Evolutionary conservation across 1,284 basidiomycete genomes (phyloP), one percentile per base, ranked within the genome.

Genomic region (Meira nashicola): DNA sequence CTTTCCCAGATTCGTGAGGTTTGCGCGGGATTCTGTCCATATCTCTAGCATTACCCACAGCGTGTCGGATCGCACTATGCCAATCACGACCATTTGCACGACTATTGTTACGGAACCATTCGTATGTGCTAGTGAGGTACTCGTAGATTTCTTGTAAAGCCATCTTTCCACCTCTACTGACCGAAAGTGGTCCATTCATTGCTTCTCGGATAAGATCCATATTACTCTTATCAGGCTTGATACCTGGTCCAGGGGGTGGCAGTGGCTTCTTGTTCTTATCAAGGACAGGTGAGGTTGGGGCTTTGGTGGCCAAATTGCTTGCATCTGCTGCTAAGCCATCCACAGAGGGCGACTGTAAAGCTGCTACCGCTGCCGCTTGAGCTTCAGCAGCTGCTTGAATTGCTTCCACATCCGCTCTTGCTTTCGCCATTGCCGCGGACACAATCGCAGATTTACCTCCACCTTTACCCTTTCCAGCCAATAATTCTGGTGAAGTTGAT

Each of bases 121-220:
- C 89, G 80, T 87, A 88, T 62, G 86, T 87, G 51, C 87, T 87
- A 73, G 87, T 86, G 63, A 95, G 90, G 90, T 91, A 95, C 56
- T 86, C 85, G 75, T 90, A 91, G 53, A 95, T 91, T 72, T 94
- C 90, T 66, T 92, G 90, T 61, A 95, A 77, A 0, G 92, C 93
- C 28, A 89, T 90, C 77, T 90, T 89, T 43, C 89, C 89, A 48
- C 86, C 86, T 68, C 88, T 70, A 43, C 62, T 60, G 39, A 39
- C 44, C 21, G 65, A 68, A 23, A 63, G 63, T 23, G 70, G 66
- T 33, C 70, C 73, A 19, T 62, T 57, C 33, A 77, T 64, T 17
- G 75, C 75, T 28, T 66, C 62, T 38, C 65, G 70, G 44, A 77
- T 74, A 49, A 77, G 70, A 58, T 71, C 68, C 19, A 71, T 58